Evolutionary conservation across 2,329 filamentous ascomycete species (phyloP).

Genomic region (Chaetomium strumarium): DNA sequence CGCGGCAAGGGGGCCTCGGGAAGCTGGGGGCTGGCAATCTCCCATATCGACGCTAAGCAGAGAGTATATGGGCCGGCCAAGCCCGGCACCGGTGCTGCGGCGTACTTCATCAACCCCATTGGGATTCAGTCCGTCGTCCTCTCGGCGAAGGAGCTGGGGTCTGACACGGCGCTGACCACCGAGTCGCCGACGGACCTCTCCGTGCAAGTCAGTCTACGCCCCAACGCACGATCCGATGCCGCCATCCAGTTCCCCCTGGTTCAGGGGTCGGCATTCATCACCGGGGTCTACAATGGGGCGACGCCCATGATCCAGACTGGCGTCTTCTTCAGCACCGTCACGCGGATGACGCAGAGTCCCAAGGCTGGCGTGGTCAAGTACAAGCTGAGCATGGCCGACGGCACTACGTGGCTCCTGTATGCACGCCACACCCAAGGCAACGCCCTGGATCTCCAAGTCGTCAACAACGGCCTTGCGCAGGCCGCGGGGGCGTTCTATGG

Average conservation of each 20-base stretch:
- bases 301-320: slow-evolving; percentile 69
- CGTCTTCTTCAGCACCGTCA: slow-evolving; percentile 67
- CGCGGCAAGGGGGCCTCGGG: slow-evolving; percentile 55
- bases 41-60: slow-evolving; percentile 64
- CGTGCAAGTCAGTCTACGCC: slow-evolving; percentile 61
- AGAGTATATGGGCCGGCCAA: slow-evolving; percentile 58
- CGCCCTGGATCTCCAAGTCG: slow-evolving; percentile 60
- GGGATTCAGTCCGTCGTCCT: slow-evolving; percentile 76
- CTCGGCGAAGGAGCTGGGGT: slow-evolving; percentile 67
- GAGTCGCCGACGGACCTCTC: slow-evolving; percentile 53
- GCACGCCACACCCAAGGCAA: slow-evolving; percentile 54
- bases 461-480: slow-evolving; percentile 59
- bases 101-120: slow-evolving; percentile 75
- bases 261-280: slow-evolving; percentile 86
- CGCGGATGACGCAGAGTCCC: slow-evolving; percentile 47
- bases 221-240: slow-evolving; percentile 45
- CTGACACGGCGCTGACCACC: slow-evolving; percentile 50
- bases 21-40: slow-evolving; percentile 73
- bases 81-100: slow-evolving; percentile 50
- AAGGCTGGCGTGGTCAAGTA: slow-evolving; percentile 70
- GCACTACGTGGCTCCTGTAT: slow-evolving; percentile 75
- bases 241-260: slow-evolving; percentile 73
- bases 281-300: slow-evolving; percentile 64
- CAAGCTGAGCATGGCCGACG: slow-evolving; percentile 64
- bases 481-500: slow-evolving; percentile 67